Evolutionary conservation across 163 green algal species (phyloP).

Genomic region (Prototheca wickerhamii): DNA sequence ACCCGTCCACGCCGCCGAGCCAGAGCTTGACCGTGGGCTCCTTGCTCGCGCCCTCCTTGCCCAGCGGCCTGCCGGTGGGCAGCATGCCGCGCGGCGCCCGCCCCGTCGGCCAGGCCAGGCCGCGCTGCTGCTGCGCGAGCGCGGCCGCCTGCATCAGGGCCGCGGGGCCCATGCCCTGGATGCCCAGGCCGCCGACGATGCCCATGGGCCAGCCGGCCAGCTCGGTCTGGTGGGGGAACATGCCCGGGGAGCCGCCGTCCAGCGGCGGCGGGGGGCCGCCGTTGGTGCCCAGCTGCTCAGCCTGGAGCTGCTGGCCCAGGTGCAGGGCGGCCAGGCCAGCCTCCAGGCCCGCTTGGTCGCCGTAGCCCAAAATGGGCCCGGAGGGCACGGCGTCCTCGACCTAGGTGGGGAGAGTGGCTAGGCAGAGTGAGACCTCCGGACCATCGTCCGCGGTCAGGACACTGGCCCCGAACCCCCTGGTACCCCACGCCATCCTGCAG

Average conservation of each 20-base stretch:
- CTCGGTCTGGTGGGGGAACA: background rate
- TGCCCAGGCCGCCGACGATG: background rate
- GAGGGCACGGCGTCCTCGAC: background rate
- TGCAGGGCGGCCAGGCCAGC: background rate
- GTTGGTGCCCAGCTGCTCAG: background rate
- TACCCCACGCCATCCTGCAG: background rate
- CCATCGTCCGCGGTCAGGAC: too few species aligned
- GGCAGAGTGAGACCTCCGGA: background rate
- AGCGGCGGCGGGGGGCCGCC: background rate
- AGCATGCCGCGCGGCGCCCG: background rate
- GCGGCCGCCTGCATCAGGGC: slow-evolving; percentile 1
- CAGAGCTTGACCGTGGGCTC: slow-evolving; percentile 27
- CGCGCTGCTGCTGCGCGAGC: slow-evolving; percentile 3
- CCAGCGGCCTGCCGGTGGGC: background rate
- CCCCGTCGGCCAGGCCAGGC: background rate
- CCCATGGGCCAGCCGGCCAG: background rate
- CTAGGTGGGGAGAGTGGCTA: background rate
- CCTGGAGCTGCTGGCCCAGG: background rate
- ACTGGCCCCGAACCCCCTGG: background rate
- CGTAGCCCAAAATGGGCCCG: background rate
- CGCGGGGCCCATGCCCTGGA: background rate
- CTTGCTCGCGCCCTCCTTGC: slow-evolving; percentile 9
- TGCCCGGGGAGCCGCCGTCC: background rate
- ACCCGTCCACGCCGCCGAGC: slow-evolving; percentile 21
- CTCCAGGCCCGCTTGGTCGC: background rate